Evolutionary conservation across 306 rosid species (phyloP).

Genomic region (Vicia villosa): DNA sequence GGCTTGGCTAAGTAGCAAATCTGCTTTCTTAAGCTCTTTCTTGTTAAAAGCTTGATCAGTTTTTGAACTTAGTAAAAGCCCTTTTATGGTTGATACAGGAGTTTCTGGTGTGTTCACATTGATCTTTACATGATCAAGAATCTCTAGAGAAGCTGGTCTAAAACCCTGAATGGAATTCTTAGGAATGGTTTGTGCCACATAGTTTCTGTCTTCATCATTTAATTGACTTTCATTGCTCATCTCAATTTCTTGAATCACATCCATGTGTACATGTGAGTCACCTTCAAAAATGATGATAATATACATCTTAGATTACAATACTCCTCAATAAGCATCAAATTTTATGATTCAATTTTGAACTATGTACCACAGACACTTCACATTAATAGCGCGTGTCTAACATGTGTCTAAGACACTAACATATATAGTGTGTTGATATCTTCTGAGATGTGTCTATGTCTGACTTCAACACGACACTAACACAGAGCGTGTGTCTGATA

Average conservation of each 20-base stretch:
- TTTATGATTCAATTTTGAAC: neutral
- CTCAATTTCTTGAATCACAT: constrained; percentile 67
- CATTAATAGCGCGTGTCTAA: too few relatives aligned
- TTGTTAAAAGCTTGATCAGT: constrained; percentile 54
- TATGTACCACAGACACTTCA: neutral
- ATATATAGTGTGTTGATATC: too few relatives aligned
- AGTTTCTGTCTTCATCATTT: constrained; percentile 37
- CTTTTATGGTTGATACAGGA: constrained; percentile 58
- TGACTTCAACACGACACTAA: too few relatives aligned
- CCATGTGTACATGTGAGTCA: constrained; percentile 38
- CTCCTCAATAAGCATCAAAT: neutral
- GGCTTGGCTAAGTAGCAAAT: constrained; percentile 57
- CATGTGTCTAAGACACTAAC: too few relatives aligned
- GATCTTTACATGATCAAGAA: constrained; percentile 63
- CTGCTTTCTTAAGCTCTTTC: constrained; percentile 61
- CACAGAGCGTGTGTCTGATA: too few relatives aligned
- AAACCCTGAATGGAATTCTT: constrained; percentile 23
- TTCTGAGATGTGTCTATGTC: too few relatives aligned
- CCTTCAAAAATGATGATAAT: constrained; percentile 32
- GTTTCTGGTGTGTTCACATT: constrained; percentile 57
- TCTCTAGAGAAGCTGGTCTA: constrained; percentile 54
- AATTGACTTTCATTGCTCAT: constrained; percentile 42
- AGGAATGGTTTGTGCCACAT: constrained; percentile 19
- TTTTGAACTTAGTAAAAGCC: constrained; percentile 45
- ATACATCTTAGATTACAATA: constrained; percentile 1